Evolutionary conservation across 345 rosid genomes (phyloP).

Genomic region (Syzygium grande): DNA sequence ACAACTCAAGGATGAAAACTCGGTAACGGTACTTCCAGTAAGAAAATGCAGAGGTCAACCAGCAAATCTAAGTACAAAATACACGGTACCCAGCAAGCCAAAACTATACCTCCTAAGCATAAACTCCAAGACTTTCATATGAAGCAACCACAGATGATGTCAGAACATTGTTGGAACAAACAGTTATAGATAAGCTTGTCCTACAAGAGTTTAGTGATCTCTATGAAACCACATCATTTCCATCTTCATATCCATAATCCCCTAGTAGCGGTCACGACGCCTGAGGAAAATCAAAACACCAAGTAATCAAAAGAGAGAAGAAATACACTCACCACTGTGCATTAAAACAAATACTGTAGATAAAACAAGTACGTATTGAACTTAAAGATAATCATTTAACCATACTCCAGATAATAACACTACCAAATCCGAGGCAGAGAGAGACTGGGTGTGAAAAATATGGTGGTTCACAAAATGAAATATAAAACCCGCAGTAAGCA

Average conservation of each 20-base stretch:
- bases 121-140: background rate
- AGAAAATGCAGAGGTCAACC: background rate
- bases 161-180: background rate
- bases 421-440: background rate
- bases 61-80: background rate
- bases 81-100: background rate
- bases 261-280: background rate
- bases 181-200: background rate
- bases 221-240: background rate
- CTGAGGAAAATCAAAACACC: background rate
- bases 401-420: background rate
- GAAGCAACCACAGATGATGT: background rate
- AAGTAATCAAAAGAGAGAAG: background rate
- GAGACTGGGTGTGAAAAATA: background rate
- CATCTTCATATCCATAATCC: background rate
- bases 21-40: background rate
- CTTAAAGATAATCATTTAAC: background rate
- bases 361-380: background rate
- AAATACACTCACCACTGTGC: background rate
- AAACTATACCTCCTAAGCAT: background rate
- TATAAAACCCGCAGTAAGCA: background rate
- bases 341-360: background rate
- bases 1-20: background rate
- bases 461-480: background rate
- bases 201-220: background rate